Evolutionary conservation across 2,329 filamentous ascomycete species (phyloP).

Genomic region (Colletotrichum sp.): DNA sequence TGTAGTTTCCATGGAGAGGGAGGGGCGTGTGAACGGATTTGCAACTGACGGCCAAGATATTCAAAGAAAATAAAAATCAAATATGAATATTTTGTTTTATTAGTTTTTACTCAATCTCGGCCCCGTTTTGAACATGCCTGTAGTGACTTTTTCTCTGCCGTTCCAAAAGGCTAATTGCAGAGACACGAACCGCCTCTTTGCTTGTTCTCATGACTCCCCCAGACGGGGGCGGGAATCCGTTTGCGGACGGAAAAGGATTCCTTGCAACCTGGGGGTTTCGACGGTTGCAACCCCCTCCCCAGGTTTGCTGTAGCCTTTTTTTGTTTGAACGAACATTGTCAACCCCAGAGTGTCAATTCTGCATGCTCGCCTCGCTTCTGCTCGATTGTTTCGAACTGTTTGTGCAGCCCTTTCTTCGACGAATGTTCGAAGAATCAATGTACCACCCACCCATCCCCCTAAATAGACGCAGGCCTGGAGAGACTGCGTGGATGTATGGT

Average conservation of each 20-base stretch:
- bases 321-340: not conserved
- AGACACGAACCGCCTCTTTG: not conserved
- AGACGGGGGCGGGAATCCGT: constrained; percentile 2
- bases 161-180: constrained; percentile 11
- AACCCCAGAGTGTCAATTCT: not conserved
- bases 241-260: constrained; percentile 10
- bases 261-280: not conserved
- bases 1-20: not conserved
- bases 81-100: not conserved
- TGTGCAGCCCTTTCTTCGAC: not conserved
- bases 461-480: not conserved
- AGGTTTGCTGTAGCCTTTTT: not conserved
- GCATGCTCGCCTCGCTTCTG: not conserved
- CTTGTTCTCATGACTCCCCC: constrained; percentile 10
- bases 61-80: not conserved
- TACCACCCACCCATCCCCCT: not conserved
- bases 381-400: not conserved
- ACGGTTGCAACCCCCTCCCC: not conserved
- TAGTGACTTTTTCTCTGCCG: not conserved
- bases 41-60: not conserved
- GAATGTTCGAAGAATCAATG: not conserved
- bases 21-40: not conserved
- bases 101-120: not conserved
- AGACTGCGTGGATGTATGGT: not conserved
- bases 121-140: not conserved